Percentiles rank a stretch among this genome's conserved stretches.
phyloP scores from a whole-genome alignment of 352 stramenopile genomes.

The Halophytophthora batemanensis region DNA sequence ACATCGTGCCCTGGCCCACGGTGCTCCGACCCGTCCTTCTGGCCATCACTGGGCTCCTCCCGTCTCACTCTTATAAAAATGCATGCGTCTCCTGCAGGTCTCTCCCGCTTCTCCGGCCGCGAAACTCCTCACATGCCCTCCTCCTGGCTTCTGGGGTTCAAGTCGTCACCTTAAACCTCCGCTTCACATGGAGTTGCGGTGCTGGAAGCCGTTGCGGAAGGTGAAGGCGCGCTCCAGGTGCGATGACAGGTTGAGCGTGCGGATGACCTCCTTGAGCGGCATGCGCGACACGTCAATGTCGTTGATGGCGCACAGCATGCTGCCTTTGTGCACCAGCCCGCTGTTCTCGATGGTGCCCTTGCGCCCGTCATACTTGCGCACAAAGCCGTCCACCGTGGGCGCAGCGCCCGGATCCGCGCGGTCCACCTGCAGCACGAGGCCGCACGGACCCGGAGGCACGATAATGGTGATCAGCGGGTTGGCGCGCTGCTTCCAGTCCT shows the following conservation, averaged over 20 bases:
- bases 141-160: not conserved
- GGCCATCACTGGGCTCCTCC: not conserved
- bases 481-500: conserved; percentile 64
- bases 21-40: not conserved
- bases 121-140: not conserved
- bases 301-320: conserved; percentile 75
- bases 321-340: conserved; percentile 57
- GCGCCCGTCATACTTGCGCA: conserved; percentile 54
- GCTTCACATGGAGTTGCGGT: conserved; percentile 35
- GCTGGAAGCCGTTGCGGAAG: conserved; percentile 47
- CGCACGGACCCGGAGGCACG: conserved; percentile 67
- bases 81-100: not conserved
- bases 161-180: not conserved
- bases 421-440: conserved; percentile 62
- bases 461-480: conserved; percentile 69
- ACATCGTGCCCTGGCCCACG: not conserved
- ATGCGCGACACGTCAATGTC: conserved; percentile 69
- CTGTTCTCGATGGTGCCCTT: conserved; percentile 81
- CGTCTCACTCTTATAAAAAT: not conserved
- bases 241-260: conserved; percentile 67
- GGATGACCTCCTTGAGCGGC: conserved; percentile 65
- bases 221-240: conserved; percentile 72
- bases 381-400: conserved; percentile 74
- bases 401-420: conserved; percentile 30
- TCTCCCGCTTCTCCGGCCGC: not conserved